Percentiles rank a stretch among this genome's conserved stretches.
These are phyloP conservation scores for Globisporangium canariense DNA, from an alignment of 352 stramenopile genomes.

Conservation along the genomic window DNA sequence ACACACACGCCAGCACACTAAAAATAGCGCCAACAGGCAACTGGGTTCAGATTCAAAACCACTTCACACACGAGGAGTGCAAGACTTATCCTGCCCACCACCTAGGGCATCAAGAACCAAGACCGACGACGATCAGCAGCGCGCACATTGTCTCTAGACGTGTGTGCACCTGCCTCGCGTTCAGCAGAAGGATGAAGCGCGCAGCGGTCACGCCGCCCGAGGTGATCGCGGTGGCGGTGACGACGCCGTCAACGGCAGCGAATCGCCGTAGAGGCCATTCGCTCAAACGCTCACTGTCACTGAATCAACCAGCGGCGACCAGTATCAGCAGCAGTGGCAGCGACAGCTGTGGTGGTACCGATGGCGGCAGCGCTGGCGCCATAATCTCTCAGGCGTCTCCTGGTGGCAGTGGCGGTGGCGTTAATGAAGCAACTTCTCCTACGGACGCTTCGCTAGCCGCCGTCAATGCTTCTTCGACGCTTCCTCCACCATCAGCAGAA, in stretches of 20 bases:
- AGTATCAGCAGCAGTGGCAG: neutral
- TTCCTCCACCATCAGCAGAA: neutral
- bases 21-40: neutral
- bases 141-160: too few species aligned
- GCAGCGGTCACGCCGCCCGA: neutral
- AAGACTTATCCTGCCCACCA: too few species aligned
- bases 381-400: neutral
- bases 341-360: neutral
- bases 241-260: neutral
- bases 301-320: neutral
- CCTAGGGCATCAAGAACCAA: too few species aligned
- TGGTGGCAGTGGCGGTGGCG: neutral
- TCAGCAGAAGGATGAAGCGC: neutral
- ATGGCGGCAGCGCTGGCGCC: neutral
- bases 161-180: too few species aligned
- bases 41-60: neutral
- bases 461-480: neutral
- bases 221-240: slow-evolving; percentile 5
- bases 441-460: neutral
- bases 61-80: neutral
- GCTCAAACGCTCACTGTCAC: slow-evolving; percentile 8
- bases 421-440: neutral
- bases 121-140: too few species aligned
- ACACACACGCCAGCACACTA: neutral
- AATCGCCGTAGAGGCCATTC: slow-evolving; percentile 1